Percentiles rank a stretch among this genome's conserved stretches.
Evolutionary conservation across 768 basidiomycete species (phyloP).

Genomic region (Pisolithus marmoratus): DNA sequence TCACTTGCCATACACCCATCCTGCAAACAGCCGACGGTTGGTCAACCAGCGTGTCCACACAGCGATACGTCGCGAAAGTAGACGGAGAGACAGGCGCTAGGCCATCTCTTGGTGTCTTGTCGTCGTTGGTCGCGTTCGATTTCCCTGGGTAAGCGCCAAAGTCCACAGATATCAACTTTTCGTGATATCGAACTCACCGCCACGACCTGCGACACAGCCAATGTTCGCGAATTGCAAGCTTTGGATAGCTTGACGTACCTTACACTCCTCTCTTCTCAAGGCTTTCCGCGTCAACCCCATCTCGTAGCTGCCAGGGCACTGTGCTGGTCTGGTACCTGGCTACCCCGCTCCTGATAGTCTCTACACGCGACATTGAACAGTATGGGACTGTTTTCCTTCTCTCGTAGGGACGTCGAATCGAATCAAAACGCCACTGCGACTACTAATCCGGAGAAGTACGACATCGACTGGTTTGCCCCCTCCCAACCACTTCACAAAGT

Average conservation of each 20-base stretch:
- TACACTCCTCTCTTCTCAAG: background rate
- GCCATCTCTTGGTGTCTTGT: background rate
- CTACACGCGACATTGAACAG: conserved; percentile 13
- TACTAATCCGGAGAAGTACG: conserved; percentile 13
- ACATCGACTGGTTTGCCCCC: conserved; percentile 58
- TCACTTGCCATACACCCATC: too few species aligned
- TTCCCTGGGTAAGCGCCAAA: background rate
- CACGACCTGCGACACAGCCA: background rate
- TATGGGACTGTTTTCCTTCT: conserved; percentile 32
- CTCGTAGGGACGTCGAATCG: conserved; percentile 29
- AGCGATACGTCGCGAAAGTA: background rate
- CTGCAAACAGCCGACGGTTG: too few species aligned
- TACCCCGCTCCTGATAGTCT: background rate
- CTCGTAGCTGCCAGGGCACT: background rate
- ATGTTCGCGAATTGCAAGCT: background rate
- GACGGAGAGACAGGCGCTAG: conserved; percentile 1
- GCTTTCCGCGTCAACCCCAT: background rate
- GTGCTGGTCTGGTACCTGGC: background rate
- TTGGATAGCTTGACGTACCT: background rate
- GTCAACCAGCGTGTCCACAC: background rate
- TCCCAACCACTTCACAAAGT: conserved; percentile 60
- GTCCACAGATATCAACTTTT: background rate
- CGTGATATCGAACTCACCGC: background rate
- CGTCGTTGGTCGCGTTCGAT: background rate
- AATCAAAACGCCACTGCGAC: conserved; percentile 14